These are phyloP conservation scores for Populus hybrid DNA, from an alignment of 441 rosid species.

Conservation along the genomic window DNA sequence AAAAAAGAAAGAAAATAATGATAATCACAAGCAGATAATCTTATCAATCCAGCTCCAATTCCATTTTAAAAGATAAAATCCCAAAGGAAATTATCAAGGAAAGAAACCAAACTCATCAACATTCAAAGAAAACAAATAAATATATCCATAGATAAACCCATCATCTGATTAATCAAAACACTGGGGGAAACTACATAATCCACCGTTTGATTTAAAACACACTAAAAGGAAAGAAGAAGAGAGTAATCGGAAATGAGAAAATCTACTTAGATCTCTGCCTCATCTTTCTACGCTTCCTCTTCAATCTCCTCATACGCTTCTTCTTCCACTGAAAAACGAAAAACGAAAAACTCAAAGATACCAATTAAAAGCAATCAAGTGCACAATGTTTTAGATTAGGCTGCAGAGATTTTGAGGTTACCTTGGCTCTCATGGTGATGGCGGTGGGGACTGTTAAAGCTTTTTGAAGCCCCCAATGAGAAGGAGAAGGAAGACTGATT, in stretches of 20 bases:
- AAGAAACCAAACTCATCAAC: neutral
- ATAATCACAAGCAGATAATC: neutral
- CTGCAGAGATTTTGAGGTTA: neutral
- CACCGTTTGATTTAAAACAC: constrained; percentile 10
- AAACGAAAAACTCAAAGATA: neutral
- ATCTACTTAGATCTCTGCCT: constrained; percentile 84
- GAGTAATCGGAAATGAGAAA: neutral
- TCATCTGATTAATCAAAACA: constrained; percentile 6
- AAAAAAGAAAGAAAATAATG: no score
- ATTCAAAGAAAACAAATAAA: neutral
- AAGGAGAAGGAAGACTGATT: neutral
- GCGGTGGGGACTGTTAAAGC: neutral
- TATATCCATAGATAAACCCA: constrained; percentile 12
- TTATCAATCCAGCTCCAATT: neutral
- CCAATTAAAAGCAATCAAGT: neutral
- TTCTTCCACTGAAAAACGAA: constrained; percentile 70
- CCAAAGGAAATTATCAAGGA: neutral
- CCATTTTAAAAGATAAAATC: neutral
- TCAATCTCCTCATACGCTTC: constrained; percentile 91
- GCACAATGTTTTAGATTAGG: neutral
- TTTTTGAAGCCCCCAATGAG: neutral
- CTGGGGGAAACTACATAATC: neutral
- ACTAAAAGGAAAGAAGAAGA: neutral
- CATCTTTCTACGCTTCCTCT: constrained; percentile 97
- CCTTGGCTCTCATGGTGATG: constrained; percentile 25